Base-by-base conservation (phyloP, 768 basidiomycete species). In the Mycena polygramma region DNA sequence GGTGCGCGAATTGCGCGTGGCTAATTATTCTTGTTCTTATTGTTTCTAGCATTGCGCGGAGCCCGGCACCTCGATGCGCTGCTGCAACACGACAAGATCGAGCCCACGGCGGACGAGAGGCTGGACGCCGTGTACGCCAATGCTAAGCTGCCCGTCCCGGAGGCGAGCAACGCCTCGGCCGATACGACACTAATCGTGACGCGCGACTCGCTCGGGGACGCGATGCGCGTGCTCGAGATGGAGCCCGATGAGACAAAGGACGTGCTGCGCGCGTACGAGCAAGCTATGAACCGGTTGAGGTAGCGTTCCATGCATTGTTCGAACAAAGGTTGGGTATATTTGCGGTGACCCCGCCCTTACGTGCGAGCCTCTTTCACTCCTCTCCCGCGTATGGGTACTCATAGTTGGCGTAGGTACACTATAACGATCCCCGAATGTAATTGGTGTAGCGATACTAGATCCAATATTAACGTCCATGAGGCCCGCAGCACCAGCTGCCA, bases 21-120 rank as follows among this genome's bases (percentile, higher is more conserved):
- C 26, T 9, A 36, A 22, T 55, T 1, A 30, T 11, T 57, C 22
- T 7, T 10, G 20, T 26, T 64, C 39, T 48, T 43, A 37, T 26
- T 45, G 45, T 36, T 17, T 30, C 6, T 80, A 91, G 86, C 81
- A 86, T 92, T 39, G 91, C 94, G 11, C 83, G 88, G 75, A 91
- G 94, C 80, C 81, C 72, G 72, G 30, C 69, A 65, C 26, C 22
- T 95, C 1, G 82, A 89, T 73, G 83, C 82, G 35, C 86, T 95
- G 57, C 76, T 94, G 51, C 83, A 88, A 54, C 80, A 81, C 41
- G 87, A 86, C 4, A 79, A 85, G 39, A 88, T 95, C 55, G 81
- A 87, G 14, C 90, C 92, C 3, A 78, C 89, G 75, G 79, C 87
- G 20, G 89, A 85, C 76, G 70, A 80, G 58, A 80, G 81, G 24